Percentiles rank a stretch among this genome's conserved stretches.
phyloP scores from a whole-genome alignment of 352 stramenopile species.

The Pythium apleroticum region DNA sequence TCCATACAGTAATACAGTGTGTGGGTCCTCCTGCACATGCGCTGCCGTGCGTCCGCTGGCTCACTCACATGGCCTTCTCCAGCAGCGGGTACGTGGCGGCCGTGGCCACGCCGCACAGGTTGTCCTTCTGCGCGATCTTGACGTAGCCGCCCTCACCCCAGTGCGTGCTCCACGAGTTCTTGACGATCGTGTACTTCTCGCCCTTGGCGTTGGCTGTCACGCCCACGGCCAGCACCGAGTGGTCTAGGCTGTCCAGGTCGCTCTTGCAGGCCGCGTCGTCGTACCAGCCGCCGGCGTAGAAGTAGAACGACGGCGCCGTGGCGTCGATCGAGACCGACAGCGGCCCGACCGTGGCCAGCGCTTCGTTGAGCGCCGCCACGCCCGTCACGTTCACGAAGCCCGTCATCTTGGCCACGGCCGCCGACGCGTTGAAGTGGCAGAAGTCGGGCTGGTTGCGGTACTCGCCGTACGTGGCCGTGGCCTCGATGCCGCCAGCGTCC shows the following conservation, averaged over 20 bases:
- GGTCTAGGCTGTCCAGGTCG: constrained; percentile 89
- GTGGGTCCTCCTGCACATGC: background rate
- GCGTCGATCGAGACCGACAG: constrained; percentile 90
- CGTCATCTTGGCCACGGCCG: constrained; percentile 69
- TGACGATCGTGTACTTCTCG: constrained; percentile 94
- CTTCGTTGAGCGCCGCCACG: constrained; percentile 77
- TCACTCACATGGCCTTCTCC: constrained; percentile 22
- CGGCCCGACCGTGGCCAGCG: constrained; percentile 73
- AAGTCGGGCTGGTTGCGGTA: constrained; percentile 89
- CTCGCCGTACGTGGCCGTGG: constrained; percentile 78
- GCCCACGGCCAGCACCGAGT: constrained; percentile 91
- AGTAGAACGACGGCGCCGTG: constrained; percentile 84
- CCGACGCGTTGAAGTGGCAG: constrained; percentile 84
- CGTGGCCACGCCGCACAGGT: constrained; percentile 95
- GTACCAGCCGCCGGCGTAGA: constrained; percentile 87
- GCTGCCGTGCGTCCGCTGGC: too few species aligned
- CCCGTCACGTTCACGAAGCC: constrained; percentile 84
- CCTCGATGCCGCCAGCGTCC: constrained; percentile 71
- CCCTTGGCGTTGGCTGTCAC: constrained; percentile 80
- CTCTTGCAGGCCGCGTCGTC: constrained; percentile 88
- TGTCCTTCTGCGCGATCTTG: constrained; percentile 91
- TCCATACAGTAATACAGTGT: background rate
- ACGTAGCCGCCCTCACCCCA: constrained; percentile 94
- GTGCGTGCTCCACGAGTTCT: constrained; percentile 94
- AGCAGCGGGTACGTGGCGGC: constrained; percentile 83